Evolutionary conservation across 2,329 filamentous ascomycete species (phyloP), one percentile per base, ranked within the genome.

Genomic region (Calonectria pteridis): DNA sequence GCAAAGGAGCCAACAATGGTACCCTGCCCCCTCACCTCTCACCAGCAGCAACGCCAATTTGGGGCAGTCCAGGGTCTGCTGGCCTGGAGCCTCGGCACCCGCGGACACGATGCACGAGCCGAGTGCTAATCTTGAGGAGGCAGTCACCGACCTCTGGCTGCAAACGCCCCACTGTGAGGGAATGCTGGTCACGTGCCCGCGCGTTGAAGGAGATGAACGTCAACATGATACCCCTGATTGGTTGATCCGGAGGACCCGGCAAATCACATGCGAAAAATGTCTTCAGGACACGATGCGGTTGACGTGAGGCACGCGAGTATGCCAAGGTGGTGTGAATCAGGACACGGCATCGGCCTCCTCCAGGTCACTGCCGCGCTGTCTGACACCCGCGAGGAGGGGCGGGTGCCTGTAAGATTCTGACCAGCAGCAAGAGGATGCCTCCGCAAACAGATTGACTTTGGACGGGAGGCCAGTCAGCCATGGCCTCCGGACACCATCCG

Each of bases 241-340:
- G 79, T 66, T 64, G 53, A 50, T 18, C 31, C 63, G 65, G 70
- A 4, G 50, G 64, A 58, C 62, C 75, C 78, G 79, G 78, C 79
- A 77, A 80, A 83, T 84, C 83, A 84, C 83, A 84, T 83, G 82
- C 75, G 77, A 75, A 77, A 65, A 66, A 66, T 29, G 26, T 49
- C 35, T 67, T 77, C 73, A 77, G 75, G 75, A 80, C 70, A 31
- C 59, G 49, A 67, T 69, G 51, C 66, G 66, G 23, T 37, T 73
- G 71, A 69, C 71, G 40, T 66, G 62, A 67, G 35, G 49, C 64
- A 72, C 46, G 37, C 37, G 49, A 31, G 20, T 23, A 10, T 59
- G 50, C 26, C 43, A 46, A 46, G 43, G 51, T 72, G 46, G 31
- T 43, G 23, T 35, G 53, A 40, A 43, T 31, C 49, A 20, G 37